Evolutionary conservation across 495 filamentous ascomycete species (phyloP), one percentile per base, ranked within the genome.

Genomic region (Jackrogersella multiformis): DNA sequence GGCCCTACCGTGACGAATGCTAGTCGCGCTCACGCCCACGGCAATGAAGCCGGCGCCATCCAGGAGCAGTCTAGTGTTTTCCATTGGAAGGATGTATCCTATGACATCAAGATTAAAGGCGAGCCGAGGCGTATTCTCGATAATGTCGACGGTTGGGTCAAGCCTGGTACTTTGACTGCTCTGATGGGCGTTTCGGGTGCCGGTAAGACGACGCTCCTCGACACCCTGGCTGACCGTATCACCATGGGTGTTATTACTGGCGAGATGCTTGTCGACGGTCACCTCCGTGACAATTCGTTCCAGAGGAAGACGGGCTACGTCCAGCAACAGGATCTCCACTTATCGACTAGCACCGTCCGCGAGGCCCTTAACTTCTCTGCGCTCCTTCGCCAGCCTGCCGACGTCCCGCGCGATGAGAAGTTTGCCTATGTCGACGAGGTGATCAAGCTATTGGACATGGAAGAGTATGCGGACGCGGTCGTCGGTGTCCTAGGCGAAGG

Each of bases 291-390:
- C 71, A 81, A 85, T 15, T 92, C 90, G 0, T 97, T 97, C 84
- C 92, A 95, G 73, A 89, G 93, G 32, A 95, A 95, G 80, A 97
- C 93, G 2, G 94, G 94, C 23, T 98, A 97, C 69, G 94, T 95
- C 16, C 92, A 98, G 71, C 94, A 98, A 75, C 93, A 96, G 77
- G 94, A 98, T 86, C 85, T 98, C 7, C 94, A 97, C 76, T 83
- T 96, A 21, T 82, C 89, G 34, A 96, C 92, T 0, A 87, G 89
- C 1, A 98, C 94, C 4, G 93, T 97, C 35, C 87, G 93, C 41
- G 94, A 92, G 74, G 92, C 93, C 26, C 82, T 97, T 12, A 81
- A 85, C 41, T 97, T 97, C 76, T 91, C 87, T 56, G 94, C 94
- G 38, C 76, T 93, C 34, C 86, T 97, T 13, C 90, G 94, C 45